Evolutionary conservation across 177 flowering plant species (phyloP).

Genomic region (Vitis hybrid): DNA sequence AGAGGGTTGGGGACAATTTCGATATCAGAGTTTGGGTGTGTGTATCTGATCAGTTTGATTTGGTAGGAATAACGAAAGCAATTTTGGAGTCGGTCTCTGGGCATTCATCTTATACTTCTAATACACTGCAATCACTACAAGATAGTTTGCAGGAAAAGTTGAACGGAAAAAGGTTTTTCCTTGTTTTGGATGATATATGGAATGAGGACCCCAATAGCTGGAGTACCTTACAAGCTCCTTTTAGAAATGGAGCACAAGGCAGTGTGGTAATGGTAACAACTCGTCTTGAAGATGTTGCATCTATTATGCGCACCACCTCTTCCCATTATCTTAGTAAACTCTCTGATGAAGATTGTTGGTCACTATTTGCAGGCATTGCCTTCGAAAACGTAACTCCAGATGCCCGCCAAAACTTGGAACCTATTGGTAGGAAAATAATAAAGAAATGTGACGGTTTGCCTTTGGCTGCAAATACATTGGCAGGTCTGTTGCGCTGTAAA

Average conservation of each 20-base stretch:
- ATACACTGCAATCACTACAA: slow-evolving; percentile 18
- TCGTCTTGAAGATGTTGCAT: slow-evolving; percentile 8
- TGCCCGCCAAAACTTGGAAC: slow-evolving; percentile 4
- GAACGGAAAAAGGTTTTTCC: slow-evolving; percentile 14
- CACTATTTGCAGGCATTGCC: slow-evolving; percentile 21
- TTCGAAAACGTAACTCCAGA: neutral
- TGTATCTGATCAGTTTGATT: slow-evolving; percentile 28
- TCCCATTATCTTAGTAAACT: slow-evolving; percentile 5
- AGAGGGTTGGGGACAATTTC: slow-evolving; percentile 9
- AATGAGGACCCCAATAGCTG: slow-evolving; percentile 5
- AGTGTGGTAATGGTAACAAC: slow-evolving; percentile 31
- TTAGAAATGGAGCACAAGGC: slow-evolving; percentile 18
- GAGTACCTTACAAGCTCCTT: slow-evolving; percentile 4
- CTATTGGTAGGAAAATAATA: slow-evolving; percentile 26
- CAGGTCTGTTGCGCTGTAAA: slow-evolving; percentile 21
- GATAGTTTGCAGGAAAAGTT: slow-evolving; percentile 1
- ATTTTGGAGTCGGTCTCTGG: slow-evolving; percentile 10
- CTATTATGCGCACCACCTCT: neutral
- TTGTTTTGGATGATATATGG: slow-evolving; percentile 33
- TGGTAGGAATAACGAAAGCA: slow-evolving; percentile 9
- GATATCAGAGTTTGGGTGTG: slow-evolving; percentile 26
- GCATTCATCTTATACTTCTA: neutral
- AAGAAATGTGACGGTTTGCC: slow-evolving; percentile 46
- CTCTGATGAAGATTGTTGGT: slow-evolving; percentile 24
- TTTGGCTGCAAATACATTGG: slow-evolving; percentile 38